Percentiles rank a stretch among this genome's conserved stretches.
These are phyloP conservation scores for Pterocarpus santalinus DNA, from an alignment of 306 rosid genomes.

Conservation along the genomic window DNA sequence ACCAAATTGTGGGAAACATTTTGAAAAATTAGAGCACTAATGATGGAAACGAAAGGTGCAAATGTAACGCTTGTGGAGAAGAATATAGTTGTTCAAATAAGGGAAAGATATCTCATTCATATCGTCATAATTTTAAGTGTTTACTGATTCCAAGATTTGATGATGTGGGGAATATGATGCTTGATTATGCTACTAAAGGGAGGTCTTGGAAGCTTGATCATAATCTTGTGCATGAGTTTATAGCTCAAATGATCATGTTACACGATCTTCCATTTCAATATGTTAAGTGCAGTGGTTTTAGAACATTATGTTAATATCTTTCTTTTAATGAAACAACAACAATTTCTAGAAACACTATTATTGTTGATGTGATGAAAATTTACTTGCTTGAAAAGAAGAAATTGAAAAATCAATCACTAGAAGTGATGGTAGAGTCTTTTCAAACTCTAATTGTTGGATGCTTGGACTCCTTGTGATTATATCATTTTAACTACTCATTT, in stretches of 20 bases:
- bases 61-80: too few species aligned
- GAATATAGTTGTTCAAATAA: too few species aligned
- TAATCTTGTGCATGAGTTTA: background rate
- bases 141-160: too few species aligned
- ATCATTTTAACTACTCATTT: slow-evolving; percentile 20
- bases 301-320: too few species aligned
- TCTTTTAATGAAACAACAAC: too few species aligned
- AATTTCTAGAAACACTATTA: slow-evolving; percentile 2
- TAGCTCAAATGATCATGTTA: slow-evolving; percentile 1
- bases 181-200: background rate
- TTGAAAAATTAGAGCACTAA: too few species aligned
- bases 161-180: too few species aligned
- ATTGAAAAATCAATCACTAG: slow-evolving; percentile 7
- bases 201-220: background rate
- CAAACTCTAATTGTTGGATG: slow-evolving; percentile 6
- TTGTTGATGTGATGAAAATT: slow-evolving; percentile 11
- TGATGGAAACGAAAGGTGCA: too few species aligned
- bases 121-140: background rate
- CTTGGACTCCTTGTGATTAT: background rate
- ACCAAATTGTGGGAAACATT: too few species aligned
- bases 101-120: background rate
- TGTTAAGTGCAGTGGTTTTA: slow-evolving; percentile 13
- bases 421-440: slow-evolving; percentile 1
- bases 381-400: slow-evolving; percentile 37
- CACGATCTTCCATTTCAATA: slow-evolving; percentile 14